Evolutionary conservation across 177 flowering plant genomes (phyloP).

Genomic region (Tripterygium wilfordii): DNA sequence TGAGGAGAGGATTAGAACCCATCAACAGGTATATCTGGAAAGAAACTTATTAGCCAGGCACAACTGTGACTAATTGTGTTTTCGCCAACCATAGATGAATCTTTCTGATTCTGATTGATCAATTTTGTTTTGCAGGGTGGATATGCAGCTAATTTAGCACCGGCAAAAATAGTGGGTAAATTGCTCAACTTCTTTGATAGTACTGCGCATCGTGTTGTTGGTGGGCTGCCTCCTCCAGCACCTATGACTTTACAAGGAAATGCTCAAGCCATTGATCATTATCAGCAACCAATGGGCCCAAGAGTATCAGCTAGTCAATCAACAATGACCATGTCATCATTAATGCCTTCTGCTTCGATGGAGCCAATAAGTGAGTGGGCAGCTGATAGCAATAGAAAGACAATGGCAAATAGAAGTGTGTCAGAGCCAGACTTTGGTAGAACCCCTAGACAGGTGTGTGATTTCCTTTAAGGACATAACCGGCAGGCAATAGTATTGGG

Average conservation of each 20-base stretch:
- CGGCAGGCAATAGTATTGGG: neutral
- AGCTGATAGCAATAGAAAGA: conserved; percentile 45
- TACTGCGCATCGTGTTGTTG: conserved; percentile 88
- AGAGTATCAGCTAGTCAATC: conserved; percentile 73
- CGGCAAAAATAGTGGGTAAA: conserved; percentile 80
- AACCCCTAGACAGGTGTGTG: conserved; percentile 68
- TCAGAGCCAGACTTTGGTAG: conserved; percentile 95
- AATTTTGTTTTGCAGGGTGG: conserved; percentile 62
- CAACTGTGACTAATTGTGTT: too few species aligned
- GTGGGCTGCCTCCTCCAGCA: conserved; percentile 71
- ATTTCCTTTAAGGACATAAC: conserved; percentile 1
- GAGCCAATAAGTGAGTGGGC: conserved; percentile 75
- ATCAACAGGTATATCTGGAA: conserved; percentile 83
- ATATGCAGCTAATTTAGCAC: conserved; percentile 69
- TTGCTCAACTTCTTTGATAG: conserved; percentile 80
- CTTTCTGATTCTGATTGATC: neutral
- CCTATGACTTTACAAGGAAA: conserved; percentile 39
- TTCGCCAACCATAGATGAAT: too few species aligned
- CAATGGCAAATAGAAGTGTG: conserved; percentile 68
- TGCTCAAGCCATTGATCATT: conserved; percentile 37
- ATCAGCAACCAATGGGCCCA: conserved; percentile 33
- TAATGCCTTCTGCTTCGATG: conserved; percentile 78
- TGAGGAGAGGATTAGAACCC: conserved; percentile 78
- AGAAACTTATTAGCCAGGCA: too few species aligned
- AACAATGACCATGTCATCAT: conserved; percentile 73